Conservation (phyloP, 2,329 filamentous ascomycete genomes). For the Reticulascus tulasneorum region DNA sequence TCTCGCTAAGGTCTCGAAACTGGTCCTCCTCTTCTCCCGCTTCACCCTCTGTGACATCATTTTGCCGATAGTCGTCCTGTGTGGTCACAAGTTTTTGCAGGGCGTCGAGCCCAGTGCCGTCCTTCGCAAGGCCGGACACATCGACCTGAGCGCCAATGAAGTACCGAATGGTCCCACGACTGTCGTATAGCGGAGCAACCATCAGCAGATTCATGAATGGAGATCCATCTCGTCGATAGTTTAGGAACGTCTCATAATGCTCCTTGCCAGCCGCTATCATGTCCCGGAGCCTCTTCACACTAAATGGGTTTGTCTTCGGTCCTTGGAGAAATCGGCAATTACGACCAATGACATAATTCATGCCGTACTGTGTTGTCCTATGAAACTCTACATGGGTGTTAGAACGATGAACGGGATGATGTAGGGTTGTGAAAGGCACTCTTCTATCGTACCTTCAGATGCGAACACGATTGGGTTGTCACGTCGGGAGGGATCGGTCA, state of each 20-base stretch:
- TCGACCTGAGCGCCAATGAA: conserved; percentile 70
- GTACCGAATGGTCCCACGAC: conserved; percentile 62
- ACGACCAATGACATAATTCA: conserved; percentile 67
- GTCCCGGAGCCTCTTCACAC: conserved; percentile 57
- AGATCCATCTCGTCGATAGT: conserved; percentile 73
- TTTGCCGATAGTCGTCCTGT: conserved; percentile 14
- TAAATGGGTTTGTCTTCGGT: conserved; percentile 62
- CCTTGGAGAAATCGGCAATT: conserved; percentile 80
- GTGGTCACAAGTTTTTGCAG: conserved; percentile 43
- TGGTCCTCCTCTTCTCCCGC: conserved; percentile 42
- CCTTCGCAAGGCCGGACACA: conserved; percentile 63
- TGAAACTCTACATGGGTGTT: conserved; percentile 56
- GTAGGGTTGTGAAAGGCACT: no score
- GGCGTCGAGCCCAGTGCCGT: conserved; percentile 61
- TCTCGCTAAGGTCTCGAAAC: conserved; percentile 63
- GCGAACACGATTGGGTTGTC: conserved; percentile 78
- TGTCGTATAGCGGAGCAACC: conserved; percentile 68
- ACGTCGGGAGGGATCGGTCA: conserved; percentile 67
- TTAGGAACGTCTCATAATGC: conserved; percentile 69
- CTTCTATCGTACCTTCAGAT: conserved; percentile 56
- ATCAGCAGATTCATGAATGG: conserved; percentile 76
- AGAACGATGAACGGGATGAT: not conserved
- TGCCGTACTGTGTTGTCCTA: conserved; percentile 69
- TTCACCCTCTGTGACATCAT: no score
- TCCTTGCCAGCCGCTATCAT: conserved; percentile 62